Base-by-base conservation (phyloP, 257 asterid species). In the Prunella vulgaris region DNA sequence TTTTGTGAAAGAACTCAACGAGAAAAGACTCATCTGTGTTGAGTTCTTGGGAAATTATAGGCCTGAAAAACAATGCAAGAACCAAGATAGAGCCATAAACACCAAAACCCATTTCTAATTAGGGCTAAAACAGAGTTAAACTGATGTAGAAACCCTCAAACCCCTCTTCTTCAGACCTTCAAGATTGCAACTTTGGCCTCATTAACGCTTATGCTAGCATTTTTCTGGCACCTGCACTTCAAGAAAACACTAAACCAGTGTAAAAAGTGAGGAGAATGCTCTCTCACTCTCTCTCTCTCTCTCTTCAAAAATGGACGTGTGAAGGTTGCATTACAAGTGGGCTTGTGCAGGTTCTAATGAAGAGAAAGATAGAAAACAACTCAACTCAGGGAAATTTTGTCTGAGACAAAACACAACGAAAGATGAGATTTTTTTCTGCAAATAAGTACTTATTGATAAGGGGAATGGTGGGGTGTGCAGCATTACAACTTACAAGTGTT, bases 11-110 rank as follows among this genome's bases (percentile, higher is more conserved):
- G 82, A 90, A 88, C 25, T 84, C 89, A 75, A 69, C 72, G 60
- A 88, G 75, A 70, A 77, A 82, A 44, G 66, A 90, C 67, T 85
- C 96, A 84, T 90, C 97, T 44, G 94, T 83, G 58, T 85, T 86
- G 70, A 84, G 89, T 74, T 60, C 74, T 79, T 85, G 92, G 76
- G 81, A 78, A 44, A 82, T 68, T 48, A 77, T 73, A 68, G 88
- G 84, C 76, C 78, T 79, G n/a, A 85, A 77, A n/a, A 85, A 75
- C 75, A 90, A 58, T 46, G 88, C 46, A 65, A 83, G 70, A 82
- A 83, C 57, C 30, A 85, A 61, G 71, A 90, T 10, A 28, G 63
- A 83, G 33, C 80, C 72, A 20, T 76, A 77, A 61, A 81, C 63
- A 65, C 84, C 71, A 71, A 76, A 83, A 49, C 90, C 95, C 97